Evolutionary conservation across 108 stramenopile genomes (phyloP).

Genomic region (Nannochloropsis gaditana): DNA sequence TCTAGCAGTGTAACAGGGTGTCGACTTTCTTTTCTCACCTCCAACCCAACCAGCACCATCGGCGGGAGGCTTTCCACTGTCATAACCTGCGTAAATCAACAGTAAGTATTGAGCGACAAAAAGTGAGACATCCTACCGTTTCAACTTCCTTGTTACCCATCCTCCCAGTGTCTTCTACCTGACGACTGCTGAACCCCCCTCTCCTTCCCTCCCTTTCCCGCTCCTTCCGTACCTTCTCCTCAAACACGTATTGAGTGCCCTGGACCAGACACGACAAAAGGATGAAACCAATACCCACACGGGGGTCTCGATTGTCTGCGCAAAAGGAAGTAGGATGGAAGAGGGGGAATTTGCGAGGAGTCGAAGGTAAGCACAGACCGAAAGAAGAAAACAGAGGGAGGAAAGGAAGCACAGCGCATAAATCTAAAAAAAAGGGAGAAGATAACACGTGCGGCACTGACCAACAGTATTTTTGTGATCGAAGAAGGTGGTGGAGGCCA

Average conservation of each 20-base stretch:
- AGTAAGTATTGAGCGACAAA: background rate
- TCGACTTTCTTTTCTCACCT: background rate
- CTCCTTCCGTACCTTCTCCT: conserved; percentile 41
- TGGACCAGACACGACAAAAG: conserved; percentile 52
- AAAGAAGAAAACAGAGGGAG: background rate
- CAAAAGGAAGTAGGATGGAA: background rate
- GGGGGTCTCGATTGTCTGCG: conserved; percentile 25
- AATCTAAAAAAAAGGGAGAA: background rate
- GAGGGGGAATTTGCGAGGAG: background rate
- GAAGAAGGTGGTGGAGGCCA: conserved; percentile 47
- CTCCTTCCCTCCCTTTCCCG: background rate
- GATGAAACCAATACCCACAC: conserved; percentile 43
- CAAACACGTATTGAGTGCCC: conserved; percentile 52
- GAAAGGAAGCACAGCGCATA: background rate
- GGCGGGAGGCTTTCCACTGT: conserved; percentile 50
- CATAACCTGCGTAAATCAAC: conserved; percentile 33
- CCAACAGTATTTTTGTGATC: conserved; percentile 25
- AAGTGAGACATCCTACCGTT: background rate
- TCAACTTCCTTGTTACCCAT: too few relatives aligned
- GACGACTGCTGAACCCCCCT: background rate
- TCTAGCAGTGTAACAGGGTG: background rate
- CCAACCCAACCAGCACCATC: conserved; percentile 48
- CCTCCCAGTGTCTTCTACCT: background rate
- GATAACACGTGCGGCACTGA: background rate
- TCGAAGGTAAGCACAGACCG: background rate